phyloP scores from a whole-genome alignment of 352 stramenopile species.

The Pythium angustatum region DNA sequence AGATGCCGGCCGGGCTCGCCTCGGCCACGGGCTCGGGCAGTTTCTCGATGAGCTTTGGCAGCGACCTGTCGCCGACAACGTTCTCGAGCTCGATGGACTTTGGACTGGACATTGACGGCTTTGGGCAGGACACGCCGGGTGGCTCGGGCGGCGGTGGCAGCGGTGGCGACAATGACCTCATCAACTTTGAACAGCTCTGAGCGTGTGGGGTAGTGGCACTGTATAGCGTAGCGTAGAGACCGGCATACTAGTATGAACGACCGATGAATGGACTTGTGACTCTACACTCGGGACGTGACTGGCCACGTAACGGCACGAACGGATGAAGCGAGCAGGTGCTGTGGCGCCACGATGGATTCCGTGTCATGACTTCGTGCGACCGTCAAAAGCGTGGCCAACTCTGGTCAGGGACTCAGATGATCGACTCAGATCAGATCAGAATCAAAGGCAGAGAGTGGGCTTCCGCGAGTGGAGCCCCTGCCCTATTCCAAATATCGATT shows the following conservation, averaged over 20 bases:
- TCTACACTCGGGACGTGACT: too few species aligned
- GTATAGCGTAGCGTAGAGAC: not conserved
- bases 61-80: slow-evolving; percentile 62
- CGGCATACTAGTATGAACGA: not conserved
- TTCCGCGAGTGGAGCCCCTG: too few species aligned
- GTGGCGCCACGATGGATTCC: too few species aligned
- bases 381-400: too few species aligned
- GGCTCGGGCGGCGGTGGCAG: slow-evolving; percentile 31
- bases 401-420: too few species aligned
- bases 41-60: slow-evolving; percentile 61
- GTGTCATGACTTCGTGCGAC: too few species aligned
- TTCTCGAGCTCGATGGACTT: slow-evolving; percentile 63
- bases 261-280: not conserved
- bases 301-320: too few species aligned
- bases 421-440: too few species aligned
- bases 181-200: slow-evolving; percentile 72
- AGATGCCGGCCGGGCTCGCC: slow-evolving; percentile 56
- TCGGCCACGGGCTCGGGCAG: slow-evolving; percentile 35
- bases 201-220: not conserved
- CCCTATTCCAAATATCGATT: not conserved
- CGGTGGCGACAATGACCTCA: slow-evolving; percentile 62
- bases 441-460: too few species aligned
- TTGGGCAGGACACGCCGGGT: slow-evolving; percentile 37
- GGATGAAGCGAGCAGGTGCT: too few species aligned
- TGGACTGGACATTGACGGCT: slow-evolving; percentile 69